These are phyloP conservation scores for Blastocystis sp. DNA, from an alignment of 352 stramenopile genomes.

Conservation along the genomic window DNA sequence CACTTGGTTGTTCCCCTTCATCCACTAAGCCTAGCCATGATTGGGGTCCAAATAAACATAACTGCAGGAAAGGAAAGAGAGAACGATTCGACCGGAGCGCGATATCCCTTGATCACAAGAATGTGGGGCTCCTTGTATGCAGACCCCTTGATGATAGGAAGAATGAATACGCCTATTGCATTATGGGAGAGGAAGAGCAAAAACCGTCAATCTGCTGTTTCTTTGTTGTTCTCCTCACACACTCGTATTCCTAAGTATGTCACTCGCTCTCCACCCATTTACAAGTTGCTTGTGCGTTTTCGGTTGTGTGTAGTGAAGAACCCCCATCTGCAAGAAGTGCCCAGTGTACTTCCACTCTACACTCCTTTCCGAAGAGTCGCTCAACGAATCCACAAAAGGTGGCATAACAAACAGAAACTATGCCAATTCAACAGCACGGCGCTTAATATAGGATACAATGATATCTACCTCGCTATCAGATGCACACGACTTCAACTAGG, in stretches of 20 bases:
- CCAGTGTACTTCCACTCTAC: slow-evolving; percentile 60
- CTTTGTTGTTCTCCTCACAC: slow-evolving; percentile 46
- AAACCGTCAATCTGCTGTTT: slow-evolving; percentile 52
- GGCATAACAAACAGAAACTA: slow-evolving; percentile 63
- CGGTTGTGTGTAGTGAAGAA: slow-evolving; percentile 24
- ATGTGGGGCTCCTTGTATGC: slow-evolving; percentile 43
- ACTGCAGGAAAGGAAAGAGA: slow-evolving; percentile 27
- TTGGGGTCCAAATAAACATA: not conserved
- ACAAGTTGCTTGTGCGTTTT: not conserved
- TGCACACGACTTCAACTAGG: slow-evolving; percentile 1
- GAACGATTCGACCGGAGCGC: slow-evolving; percentile 43
- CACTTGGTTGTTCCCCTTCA: not conserved
- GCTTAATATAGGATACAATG: slow-evolving; percentile 32
- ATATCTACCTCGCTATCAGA: not conserved
- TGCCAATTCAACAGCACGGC: slow-evolving; percentile 1
- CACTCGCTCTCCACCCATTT: not conserved
- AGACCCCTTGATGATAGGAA: slow-evolving; percentile 54
- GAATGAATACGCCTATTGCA: slow-evolving; percentile 15
- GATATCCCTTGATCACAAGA: slow-evolving; percentile 19
- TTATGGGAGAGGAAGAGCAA: not conserved
- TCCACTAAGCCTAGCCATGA: slow-evolving; percentile 35
- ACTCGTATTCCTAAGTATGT: slow-evolving; percentile 36
- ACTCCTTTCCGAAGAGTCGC: not conserved
- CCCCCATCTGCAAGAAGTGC: slow-evolving; percentile 36
- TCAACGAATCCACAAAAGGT: not conserved